phyloP scores from a whole-genome alignment of 2,329 filamentous ascomycete species.

The Diaporthe citriasiana region DNA sequence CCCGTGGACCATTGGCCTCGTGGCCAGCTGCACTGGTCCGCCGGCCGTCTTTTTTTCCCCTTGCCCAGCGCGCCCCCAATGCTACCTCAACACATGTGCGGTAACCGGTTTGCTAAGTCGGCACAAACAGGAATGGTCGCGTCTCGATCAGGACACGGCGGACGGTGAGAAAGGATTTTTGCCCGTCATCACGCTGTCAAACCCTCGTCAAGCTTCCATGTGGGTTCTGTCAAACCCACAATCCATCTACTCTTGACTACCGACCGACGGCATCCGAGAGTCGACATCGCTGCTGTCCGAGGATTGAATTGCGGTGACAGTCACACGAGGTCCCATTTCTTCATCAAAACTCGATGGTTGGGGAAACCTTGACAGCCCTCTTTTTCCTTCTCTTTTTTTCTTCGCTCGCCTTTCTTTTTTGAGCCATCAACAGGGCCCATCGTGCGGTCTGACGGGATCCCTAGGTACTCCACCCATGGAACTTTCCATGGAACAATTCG shows the following conservation, averaged over 20 bases:
- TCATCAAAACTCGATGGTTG: conserved; percentile 35
- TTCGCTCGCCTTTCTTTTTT: not conserved
- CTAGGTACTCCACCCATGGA: conserved; percentile 41
- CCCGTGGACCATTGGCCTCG: conserved; percentile 32
- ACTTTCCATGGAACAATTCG: conserved; percentile 43
- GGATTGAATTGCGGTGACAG: conserved; percentile 22
- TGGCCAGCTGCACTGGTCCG: conserved; percentile 19
- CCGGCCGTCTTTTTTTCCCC: conserved; percentile 18
- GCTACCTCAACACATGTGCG: conserved; percentile 32
- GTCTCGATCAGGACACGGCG: conserved; percentile 16
- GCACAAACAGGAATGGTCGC: conserved; percentile 25
- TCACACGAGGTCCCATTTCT: conserved; percentile 27
- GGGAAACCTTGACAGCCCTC: conserved; percentile 38
- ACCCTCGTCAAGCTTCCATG: conserved; percentile 25
- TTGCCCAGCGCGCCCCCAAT: conserved; percentile 22
- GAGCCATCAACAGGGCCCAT: conserved; percentile 23
- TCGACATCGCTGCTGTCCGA: conserved; percentile 18
- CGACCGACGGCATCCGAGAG: conserved; percentile 12
- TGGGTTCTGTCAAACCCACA: conserved; percentile 29
- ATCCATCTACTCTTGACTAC: not conserved
- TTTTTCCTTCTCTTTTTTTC: conserved; percentile 1
- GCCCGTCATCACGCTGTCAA: conserved; percentile 20
- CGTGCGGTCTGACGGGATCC: conserved; percentile 31
- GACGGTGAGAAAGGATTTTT: conserved; percentile 14
- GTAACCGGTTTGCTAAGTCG: conserved; percentile 3